Evolutionary conservation across 371 early-diverging fungal genomes (phyloP).

Genomic region (Phascolomyces articulosus): DNA sequence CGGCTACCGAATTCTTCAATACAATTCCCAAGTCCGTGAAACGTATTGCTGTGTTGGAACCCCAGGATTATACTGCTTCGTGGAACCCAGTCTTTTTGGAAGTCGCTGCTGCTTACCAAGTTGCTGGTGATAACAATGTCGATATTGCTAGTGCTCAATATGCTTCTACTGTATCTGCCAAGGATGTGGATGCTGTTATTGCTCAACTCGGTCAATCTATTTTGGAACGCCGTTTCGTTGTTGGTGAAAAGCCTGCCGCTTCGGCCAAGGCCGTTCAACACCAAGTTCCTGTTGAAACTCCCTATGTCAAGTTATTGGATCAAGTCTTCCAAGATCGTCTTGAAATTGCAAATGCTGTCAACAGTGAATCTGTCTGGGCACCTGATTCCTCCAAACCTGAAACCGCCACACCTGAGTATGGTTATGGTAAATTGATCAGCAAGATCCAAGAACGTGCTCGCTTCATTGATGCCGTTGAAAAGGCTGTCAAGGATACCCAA

Average conservation of each 20-base stretch:
- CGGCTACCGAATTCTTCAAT: conserved; percentile 54
- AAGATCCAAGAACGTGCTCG: conserved; percentile 73
- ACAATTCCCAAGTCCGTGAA: conserved; percentile 60
- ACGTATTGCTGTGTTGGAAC: conserved; percentile 73
- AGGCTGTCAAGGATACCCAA: conserved; percentile 56
- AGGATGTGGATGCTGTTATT: conserved; percentile 52
- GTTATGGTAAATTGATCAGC: conserved; percentile 76
- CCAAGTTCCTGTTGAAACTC: conserved; percentile 55
- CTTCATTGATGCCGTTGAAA: conserved; percentile 63
- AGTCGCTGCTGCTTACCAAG: conserved; percentile 68
- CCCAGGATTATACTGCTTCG: conserved; percentile 59
- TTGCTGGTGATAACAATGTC: conserved; percentile 44
- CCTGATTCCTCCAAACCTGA: conserved; percentile 36
- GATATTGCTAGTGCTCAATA: conserved; percentile 61
- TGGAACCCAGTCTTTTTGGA: conserved; percentile 85
- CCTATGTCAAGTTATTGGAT: conserved; percentile 81
- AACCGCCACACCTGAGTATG: conserved; percentile 82
- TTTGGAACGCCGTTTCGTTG: conserved; percentile 39
- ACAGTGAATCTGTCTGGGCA: conserved; percentile 52
- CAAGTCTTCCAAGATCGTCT: conserved; percentile 81
- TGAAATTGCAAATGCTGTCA: conserved; percentile 75
- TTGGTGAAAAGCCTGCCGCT: conserved; percentile 29
- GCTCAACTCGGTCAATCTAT: conserved; percentile 27
- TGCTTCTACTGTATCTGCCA: conserved; percentile 54
- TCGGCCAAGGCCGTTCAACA: background rate